Percentiles rank a stretch among this genome's conserved stretches.
Evolutionary conservation across 2,329 filamentous ascomycete species (phyloP).

Genomic region (Aureobasidium zeae): DNA sequence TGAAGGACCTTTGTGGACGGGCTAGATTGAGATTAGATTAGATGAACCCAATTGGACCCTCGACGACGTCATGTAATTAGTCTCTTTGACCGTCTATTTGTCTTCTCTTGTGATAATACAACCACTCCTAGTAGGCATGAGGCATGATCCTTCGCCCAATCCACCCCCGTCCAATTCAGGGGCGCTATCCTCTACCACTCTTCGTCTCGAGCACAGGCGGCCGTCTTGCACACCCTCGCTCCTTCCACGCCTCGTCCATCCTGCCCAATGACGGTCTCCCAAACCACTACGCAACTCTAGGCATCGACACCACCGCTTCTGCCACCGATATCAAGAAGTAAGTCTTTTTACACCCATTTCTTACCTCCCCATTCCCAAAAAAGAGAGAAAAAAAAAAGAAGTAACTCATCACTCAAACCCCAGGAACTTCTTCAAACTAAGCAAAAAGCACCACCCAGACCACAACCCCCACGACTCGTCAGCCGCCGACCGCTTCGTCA

Average conservation of each 20-base stretch:
- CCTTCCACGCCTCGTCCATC: constrained; percentile 39
- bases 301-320: constrained; percentile 60
- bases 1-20: neutral
- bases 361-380: neutral
- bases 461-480: constrained; percentile 67
- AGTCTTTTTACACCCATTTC: neutral
- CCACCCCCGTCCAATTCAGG: neutral
- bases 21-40: constrained; percentile 9
- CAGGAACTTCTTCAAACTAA: constrained; percentile 73
- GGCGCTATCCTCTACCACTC: neutral
- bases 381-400: too few species aligned
- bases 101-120: neutral
- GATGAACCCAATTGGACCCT: neutral
- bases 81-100: neutral
- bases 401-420: neutral
- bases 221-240: neutral
- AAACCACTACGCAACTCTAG: constrained; percentile 77
- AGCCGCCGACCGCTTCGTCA: constrained; percentile 67
- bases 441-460: constrained; percentile 88
- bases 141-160: constrained; percentile 18
- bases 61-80: constrained; percentile 4
- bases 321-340: constrained; percentile 77
- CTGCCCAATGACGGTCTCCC: constrained; percentile 29
- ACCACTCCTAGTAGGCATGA: constrained; percentile 11
- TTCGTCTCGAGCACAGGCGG: neutral